Evolutionary conservation across 768 basidiomycete species (phyloP).

Genomic region (Sporobolomyces phaffii): DNA sequence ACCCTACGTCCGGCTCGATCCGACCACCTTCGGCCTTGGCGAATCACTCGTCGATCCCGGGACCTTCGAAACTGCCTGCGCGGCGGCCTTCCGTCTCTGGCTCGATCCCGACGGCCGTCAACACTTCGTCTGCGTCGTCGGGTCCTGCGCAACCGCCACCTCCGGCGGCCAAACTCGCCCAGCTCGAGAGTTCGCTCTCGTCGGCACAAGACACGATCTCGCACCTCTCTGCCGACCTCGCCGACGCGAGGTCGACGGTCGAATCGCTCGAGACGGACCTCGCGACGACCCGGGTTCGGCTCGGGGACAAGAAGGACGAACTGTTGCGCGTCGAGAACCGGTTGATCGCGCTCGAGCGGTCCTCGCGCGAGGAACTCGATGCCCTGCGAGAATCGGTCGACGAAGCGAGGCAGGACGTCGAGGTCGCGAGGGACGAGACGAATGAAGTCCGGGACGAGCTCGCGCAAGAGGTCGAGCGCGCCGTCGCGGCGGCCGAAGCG

Average conservation of each 20-base stretch:
- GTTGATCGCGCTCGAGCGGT: conserved; percentile 17
- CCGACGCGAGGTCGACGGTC: neutral
- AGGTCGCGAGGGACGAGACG: conserved; percentile 10
- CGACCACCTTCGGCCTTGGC: conserved; percentile 23
- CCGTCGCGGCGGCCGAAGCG: neutral
- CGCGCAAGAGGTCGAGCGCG: neutral
- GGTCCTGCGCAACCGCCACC: neutral
- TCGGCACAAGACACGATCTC: neutral
- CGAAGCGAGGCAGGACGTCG: conserved; percentile 14
- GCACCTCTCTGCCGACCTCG: neutral
- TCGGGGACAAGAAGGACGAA: conserved; percentile 7
- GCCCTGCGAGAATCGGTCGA: neutral
- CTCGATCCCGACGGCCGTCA: neutral
- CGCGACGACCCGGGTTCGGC: neutral
- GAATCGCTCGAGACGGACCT: conserved; percentile 1
- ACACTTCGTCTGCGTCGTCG: neutral
- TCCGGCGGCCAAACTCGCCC: neutral
- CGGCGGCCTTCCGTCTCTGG: conserved; percentile 6
- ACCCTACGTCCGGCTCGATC: neutral
- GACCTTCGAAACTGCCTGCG: neutral
- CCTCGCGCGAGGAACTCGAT: neutral
- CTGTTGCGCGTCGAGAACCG: conserved; percentile 16
- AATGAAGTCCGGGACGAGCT: neutral
- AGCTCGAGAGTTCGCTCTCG: conserved; percentile 14
- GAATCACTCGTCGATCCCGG: neutral